A percentile compares a stretch with the other conserved stretches of the same genome.
phyloP scores from a whole-genome alignment of 148 eudicot genomes.

The Camellia japonica region DNA sequence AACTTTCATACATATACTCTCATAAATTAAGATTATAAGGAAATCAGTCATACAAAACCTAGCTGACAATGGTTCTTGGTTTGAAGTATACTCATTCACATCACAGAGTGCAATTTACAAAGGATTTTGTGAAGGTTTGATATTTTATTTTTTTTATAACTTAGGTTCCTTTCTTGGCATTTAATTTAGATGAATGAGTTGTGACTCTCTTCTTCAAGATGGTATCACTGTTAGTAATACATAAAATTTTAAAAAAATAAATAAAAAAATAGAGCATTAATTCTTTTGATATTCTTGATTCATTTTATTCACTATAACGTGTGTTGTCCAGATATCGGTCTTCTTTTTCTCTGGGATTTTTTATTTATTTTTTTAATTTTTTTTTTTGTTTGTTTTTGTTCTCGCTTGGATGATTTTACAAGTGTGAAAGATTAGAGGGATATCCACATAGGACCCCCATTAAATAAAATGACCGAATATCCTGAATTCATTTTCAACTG shows the following conservation, averaged over 20 bases:
- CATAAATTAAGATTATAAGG: constrained; percentile 32
- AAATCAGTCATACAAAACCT: constrained; percentile 23
- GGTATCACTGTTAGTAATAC: constrained; percentile 25
- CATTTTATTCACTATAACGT: constrained; percentile 9
- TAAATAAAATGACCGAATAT: constrained; percentile 34
- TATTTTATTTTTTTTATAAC: constrained; percentile 20
- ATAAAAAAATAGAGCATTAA: constrained; percentile 23
- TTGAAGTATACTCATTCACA: constrained; percentile 13
- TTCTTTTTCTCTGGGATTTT: constrained; percentile 23
- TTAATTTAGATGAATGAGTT: constrained; percentile 43
- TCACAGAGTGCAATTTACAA: constrained; percentile 19
- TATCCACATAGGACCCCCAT: constrained; percentile 36
- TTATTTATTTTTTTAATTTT: constrained; percentile 20
- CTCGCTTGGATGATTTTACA: constrained; percentile 32
- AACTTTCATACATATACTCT: constrained; percentile 26
- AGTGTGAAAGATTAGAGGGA: constrained; percentile 44
- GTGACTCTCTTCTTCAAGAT: constrained; percentile 34
- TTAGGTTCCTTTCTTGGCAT: constrained; percentile 41
- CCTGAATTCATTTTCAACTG: constrained; percentile 19
- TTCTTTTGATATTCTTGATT: constrained; percentile 28
- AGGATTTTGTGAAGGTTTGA: constrained; percentile 35
- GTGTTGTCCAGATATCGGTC: constrained; percentile 16
- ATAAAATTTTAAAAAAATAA: constrained; percentile 19
- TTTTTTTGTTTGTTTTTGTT: constrained; percentile 44
- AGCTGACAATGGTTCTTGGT: constrained; percentile 24